Evolutionary conservation across 805 yeast species (phyloP).

Genomic region (Yarrowia sp.): DNA sequence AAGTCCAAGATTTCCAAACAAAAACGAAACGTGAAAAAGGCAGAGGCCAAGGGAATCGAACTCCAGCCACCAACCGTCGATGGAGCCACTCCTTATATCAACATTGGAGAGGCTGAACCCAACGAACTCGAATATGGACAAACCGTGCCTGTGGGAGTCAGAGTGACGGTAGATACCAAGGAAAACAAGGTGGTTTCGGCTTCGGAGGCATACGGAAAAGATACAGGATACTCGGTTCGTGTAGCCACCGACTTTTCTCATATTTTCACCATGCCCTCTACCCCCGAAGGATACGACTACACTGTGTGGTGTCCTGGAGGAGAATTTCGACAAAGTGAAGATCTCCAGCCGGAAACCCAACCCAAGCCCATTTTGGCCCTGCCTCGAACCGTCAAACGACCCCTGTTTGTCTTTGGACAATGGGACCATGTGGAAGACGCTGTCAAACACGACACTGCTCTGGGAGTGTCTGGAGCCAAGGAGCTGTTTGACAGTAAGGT

Average conservation of each 20-base stretch:
- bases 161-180: conserved; percentile 74
- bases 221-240: conserved; percentile 66
- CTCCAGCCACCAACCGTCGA: conserved; percentile 38
- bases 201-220: conserved; percentile 53
- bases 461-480: conserved; percentile 51
- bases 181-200: conserved; percentile 66
- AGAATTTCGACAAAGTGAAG: conserved; percentile 43
- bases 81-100: conserved; percentile 65
- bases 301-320: conserved; percentile 66
- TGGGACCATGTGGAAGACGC: conserved; percentile 54
- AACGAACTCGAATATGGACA: conserved; percentile 52
- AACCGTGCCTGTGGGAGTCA: conserved; percentile 69
- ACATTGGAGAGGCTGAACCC: conserved; percentile 62
- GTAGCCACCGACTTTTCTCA: conserved; percentile 57
- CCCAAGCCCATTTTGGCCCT: conserved; percentile 30
- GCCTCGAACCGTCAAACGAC: conserved; percentile 31
- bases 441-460: conserved; percentile 51
- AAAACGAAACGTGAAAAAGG: conserved; percentile 39
- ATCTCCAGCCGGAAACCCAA: conserved; percentile 27
- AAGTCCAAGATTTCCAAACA: conserved; percentile 31
- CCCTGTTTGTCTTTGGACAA: conserved; percentile 61
- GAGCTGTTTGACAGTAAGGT: conserved; percentile 69
- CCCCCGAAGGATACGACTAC: conserved; percentile 64
- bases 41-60: conserved; percentile 48
- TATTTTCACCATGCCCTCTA: conserved; percentile 66